Evolutionary conservation across 2,329 filamentous ascomycete species (phyloP).

Genomic region (Diaporthe nobilis): DNA sequence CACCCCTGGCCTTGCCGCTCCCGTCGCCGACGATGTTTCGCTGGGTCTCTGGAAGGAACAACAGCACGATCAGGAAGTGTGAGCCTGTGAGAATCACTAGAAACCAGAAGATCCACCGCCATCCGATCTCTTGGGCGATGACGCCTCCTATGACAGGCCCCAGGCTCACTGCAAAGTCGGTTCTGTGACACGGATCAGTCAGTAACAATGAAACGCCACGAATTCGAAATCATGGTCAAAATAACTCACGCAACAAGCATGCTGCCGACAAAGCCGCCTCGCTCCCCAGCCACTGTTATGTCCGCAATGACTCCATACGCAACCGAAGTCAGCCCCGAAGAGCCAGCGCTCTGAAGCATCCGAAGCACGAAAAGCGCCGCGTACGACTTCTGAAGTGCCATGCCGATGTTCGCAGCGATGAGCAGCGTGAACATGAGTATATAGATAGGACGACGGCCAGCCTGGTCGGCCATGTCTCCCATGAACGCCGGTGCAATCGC

Average conservation of each 20-base stretch:
- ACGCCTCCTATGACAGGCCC: slow-evolving; percentile 54
- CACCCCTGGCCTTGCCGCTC: neutral
- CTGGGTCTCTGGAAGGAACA: slow-evolving; percentile 51
- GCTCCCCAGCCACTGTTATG: neutral
- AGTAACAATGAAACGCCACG: neutral
- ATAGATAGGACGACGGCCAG: slow-evolving; percentile 33
- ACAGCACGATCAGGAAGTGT: slow-evolving; percentile 44
- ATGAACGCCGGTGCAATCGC: slow-evolving; percentile 48
- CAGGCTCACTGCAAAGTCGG: slow-evolving; percentile 39
- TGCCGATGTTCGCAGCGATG: slow-evolving; percentile 11
- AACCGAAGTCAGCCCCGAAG: neutral
- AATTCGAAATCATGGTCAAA: no score
- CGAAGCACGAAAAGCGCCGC: slow-evolving; percentile 10
- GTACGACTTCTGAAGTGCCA: slow-evolving; percentile 10
- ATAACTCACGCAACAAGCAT: neutral
- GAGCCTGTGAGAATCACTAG: slow-evolving; percentile 51
- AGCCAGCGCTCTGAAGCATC: slow-evolving; percentile 18
- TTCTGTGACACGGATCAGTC: neutral
- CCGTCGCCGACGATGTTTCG: slow-evolving; percentile 52
- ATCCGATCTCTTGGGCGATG: slow-evolving; percentile 51
- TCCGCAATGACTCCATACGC: neutral
- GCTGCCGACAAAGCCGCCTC: neutral
- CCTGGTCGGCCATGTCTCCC: slow-evolving; percentile 40
- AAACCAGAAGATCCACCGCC: slow-evolving; percentile 58
- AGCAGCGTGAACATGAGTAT: slow-evolving; percentile 5